Conservation (phyloP, 108 stramenopile species). For the Nannochloropsis salina region DNA sequence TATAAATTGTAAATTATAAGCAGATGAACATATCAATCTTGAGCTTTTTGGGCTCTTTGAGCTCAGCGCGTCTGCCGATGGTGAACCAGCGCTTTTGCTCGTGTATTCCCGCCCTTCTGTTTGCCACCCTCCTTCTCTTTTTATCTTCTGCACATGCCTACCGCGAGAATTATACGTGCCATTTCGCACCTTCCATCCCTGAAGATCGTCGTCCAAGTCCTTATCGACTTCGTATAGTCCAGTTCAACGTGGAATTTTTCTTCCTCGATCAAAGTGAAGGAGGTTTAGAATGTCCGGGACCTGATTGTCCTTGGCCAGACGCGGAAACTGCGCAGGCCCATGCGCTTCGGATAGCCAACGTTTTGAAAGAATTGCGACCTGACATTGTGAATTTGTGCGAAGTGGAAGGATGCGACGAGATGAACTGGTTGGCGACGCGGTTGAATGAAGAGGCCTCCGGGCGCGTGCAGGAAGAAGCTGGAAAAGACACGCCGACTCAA, state of each 20-base stretch:
- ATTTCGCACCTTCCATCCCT: slow-evolving; percentile 11
- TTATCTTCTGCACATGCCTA: background rate
- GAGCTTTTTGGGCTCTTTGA: too few species aligned
- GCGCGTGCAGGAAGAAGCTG: background rate
- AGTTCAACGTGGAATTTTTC: background rate
- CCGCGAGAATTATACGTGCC: background rate
- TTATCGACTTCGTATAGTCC: background rate
- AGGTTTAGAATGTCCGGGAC: background rate
- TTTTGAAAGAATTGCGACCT: slow-evolving; percentile 7
- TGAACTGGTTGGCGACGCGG: background rate
- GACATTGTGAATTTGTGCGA: slow-evolving; percentile 16
- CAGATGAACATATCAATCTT: too few species aligned
- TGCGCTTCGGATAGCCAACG: background rate
- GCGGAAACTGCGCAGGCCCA: background rate
- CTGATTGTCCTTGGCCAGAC: slow-evolving; percentile 8
- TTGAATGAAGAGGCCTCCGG: background rate
- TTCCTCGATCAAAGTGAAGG: background rate
- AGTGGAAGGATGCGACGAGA: background rate
- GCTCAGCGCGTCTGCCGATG: too few species aligned
- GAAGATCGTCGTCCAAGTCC: background rate
- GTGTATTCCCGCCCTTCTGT: background rate
- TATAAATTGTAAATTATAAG: too few species aligned
- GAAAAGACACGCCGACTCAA: background rate
- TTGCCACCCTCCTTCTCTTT: background rate
- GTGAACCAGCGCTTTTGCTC: background rate